phyloP scores from a whole-genome alignment of 2,329 filamentous ascomycete genomes.

The Orbilia ellipsospora region DNA sequence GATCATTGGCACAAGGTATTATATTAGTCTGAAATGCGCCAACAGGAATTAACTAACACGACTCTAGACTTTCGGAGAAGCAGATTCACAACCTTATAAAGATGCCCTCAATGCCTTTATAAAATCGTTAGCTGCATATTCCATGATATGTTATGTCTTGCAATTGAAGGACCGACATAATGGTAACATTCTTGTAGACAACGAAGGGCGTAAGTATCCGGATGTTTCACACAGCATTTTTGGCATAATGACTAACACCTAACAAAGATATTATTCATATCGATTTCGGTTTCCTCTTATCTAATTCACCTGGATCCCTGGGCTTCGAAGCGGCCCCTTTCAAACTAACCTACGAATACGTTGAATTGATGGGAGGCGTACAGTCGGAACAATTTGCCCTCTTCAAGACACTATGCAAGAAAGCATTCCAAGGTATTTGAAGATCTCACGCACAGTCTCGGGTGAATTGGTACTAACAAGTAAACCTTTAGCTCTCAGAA shows the following conservation, averaged over 20 bases:
- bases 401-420: constrained; percentile 82
- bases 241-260: not conserved
- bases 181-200: constrained; percentile 86
- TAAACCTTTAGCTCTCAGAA: constrained; percentile 71
- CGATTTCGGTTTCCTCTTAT: constrained; percentile 90
- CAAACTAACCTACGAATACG: constrained; percentile 86
- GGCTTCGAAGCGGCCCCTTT: constrained; percentile 88
- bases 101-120: constrained; percentile 82
- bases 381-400: constrained; percentile 76
- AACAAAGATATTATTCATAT: constrained; percentile 78
- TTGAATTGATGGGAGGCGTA: constrained; percentile 81
- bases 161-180: constrained; percentile 89
- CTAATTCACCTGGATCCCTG: constrained; percentile 84
- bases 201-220: constrained; percentile 70
- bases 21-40: constrained; percentile 1
- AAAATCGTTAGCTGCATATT: constrained; percentile 84
- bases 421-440: constrained; percentile 76
- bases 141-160: constrained; percentile 83
- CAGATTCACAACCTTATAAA: constrained; percentile 75
- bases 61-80: constrained; percentile 72
- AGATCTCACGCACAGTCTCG: not conserved
- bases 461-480: constrained; percentile 34
- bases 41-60: constrained; percentile 25
- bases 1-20: constrained; percentile 79
- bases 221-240: not conserved